phyloP scores from a whole-genome alignment of 169 alveolate genomes.

The Cryptosporidium sp. region DNA sequence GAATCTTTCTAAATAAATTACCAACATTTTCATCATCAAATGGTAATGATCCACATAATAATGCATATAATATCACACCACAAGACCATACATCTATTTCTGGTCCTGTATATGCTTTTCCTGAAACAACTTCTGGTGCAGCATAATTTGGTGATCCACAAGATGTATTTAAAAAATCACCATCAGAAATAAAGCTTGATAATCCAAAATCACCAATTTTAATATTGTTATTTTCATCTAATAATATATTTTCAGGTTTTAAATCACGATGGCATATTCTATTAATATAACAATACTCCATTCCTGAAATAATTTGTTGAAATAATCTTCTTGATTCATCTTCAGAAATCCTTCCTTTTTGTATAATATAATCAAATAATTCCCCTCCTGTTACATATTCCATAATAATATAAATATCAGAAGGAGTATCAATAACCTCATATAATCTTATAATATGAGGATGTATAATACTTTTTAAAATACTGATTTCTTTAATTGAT shows the following conservation, averaged over 20 bases:
- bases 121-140: conserved; percentile 92
- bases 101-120: conserved; percentile 91
- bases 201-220: conserved; percentile 96
- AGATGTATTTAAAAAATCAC: conserved; percentile 89
- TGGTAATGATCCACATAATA: conserved; percentile 97
- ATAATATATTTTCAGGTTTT: conserved; percentile 92
- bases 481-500: conserved; percentile 90
- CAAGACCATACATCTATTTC: conserved; percentile 97
- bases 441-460: conserved; percentile 88
- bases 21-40: conserved; percentile 92
- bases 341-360: conserved; percentile 82
- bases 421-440: conserved; percentile 88
- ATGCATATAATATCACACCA: conserved; percentile 96
- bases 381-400: conserved; percentile 90
- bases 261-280: conserved; percentile 88
- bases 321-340: conserved; percentile 88
- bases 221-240: conserved; percentile 88
- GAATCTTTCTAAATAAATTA: conserved; percentile 88
- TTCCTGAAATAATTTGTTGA: conserved; percentile 92
- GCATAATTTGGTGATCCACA: conserved; percentile 96
- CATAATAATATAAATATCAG: conserved; percentile 88
- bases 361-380: conserved; percentile 90
- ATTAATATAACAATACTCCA: conserved; percentile 89
- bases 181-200: conserved; percentile 88
- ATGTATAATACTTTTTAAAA: conserved; percentile 84